Base-by-base conservation (phyloP, 805 yeast species). In the Pichia ethanolica region DNA sequence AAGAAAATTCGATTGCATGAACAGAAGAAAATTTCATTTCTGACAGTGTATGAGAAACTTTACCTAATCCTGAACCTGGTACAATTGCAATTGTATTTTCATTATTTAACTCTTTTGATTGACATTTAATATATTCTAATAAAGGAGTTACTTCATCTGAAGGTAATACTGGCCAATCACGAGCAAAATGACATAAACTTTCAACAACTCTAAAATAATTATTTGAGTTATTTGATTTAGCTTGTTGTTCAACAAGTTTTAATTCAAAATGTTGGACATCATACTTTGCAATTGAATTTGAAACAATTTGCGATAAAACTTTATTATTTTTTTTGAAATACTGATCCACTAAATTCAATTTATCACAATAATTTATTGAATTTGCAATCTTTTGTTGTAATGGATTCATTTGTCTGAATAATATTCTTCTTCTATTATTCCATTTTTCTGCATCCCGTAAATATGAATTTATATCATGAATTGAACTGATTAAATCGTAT, bases 61-160 rank as follows among this genome's bases (percentile, higher is more conserved):
- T 70, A 0, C 96, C 96, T 28, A 86, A 70, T 0, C 98, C 98
- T 1, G 93, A 79, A 0, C 98, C 98, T 0, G 98, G 97, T 1
- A 87, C 77, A 5, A 90, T 66, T 0, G 88, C 73, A 11, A 78
- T 65, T 0, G 86, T 77, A 39, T 65, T 55, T 5, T 55, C 45
- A 5, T 48, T 35, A 39, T 62, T 57, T 1, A 62, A 26, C 4
- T 64, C 59, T 2, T 25, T 35, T 25, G 84, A 61, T 41, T 79
- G 79, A 0, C 55, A 43, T 2, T 61, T 56, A 13, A 88, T 71
- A 53, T 81, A 89, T 1, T 69, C 60, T 33, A 79, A 54, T 42
- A 88, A 63, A 0, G 86, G 86, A 5, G 59, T 50, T 0, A 83
- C 62, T 59, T 82, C 90, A 3, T 53, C 55, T 4, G 64, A 68